These are phyloP conservation scores for Xylaria scruposa DNA, from an alignment of 495 filamentous ascomycete genomes.

Conservation along the genomic window DNA sequence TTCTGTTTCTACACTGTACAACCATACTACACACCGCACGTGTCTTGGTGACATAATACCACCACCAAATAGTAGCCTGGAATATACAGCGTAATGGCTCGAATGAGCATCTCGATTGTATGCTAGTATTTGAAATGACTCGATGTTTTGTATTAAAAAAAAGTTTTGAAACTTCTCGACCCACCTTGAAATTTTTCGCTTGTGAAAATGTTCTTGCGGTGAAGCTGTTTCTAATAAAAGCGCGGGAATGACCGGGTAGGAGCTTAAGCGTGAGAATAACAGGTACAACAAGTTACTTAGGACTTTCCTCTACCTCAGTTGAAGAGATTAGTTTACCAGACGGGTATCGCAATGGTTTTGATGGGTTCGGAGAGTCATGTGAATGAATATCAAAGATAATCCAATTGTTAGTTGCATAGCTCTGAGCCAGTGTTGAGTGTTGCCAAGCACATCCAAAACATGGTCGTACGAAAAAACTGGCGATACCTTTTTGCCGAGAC, in stretches of 20 bases:
- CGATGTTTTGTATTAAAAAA: background rate
- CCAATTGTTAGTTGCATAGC: conserved; percentile 1
- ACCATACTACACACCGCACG: background rate
- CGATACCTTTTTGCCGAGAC: conserved; percentile 6
- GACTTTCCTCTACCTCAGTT: conserved; percentile 1
- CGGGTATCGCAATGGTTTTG: background rate
- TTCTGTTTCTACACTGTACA: conserved; percentile 18
- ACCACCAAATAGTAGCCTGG: background rate
- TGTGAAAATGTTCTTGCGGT: conserved; percentile 38
- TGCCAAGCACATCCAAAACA: conserved; percentile 21
- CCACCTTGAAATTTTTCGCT: conserved; percentile 31
- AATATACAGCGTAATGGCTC: background rate
- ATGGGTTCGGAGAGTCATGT: background rate
- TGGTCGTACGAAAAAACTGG: background rate
- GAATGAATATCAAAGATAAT: conserved; percentile 1
- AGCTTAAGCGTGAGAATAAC: conserved; percentile 36
- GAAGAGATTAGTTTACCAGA: background rate
- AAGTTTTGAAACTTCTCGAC: conserved; percentile 20
- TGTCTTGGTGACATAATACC: conserved; percentile 8
- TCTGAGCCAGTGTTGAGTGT: background rate
- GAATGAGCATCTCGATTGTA: background rate
- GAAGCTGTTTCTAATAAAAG: conserved; percentile 38
- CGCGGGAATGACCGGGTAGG: conserved; percentile 26
- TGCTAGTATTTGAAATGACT: conserved; percentile 12
- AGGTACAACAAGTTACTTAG: conserved; percentile 1